Base-by-base conservation (phyloP, 495 filamentous ascomycete genomes). In the Daldinia caldariorum region DNA sequence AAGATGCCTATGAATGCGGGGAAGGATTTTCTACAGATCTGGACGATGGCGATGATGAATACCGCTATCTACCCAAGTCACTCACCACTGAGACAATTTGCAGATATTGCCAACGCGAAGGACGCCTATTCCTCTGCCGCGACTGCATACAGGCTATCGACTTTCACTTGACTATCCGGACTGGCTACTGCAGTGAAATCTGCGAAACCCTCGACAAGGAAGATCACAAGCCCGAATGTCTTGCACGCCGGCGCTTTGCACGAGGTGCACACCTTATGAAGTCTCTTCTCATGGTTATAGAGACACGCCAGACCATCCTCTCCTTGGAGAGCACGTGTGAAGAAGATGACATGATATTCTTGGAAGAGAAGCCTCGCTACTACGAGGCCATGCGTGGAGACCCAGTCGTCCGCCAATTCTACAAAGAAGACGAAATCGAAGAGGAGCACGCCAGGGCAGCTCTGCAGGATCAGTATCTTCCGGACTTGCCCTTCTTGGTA, bases 201-300 rank as follows among this genome's bases (percentile, higher is more conserved):
- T 62, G 60, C 35, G 32, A 31, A 6, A 0, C 13, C 6, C 35
- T 53, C 3, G 47, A 62, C 22, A 3, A 14, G n/a, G 6, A 38
- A 2, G 14, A 38, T 5, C 60, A 62, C 29, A n/a, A 32, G 35
- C 7, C 0, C 2, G 7, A 31, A 16, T 62, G 60, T 22, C 12
- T 12, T 1, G 1, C 1, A 13, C 60, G 47, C 6, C 14, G 32
- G 35, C 60, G 18, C 8, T 54, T 62, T 20, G 35, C 0, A 14
- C 60, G 60, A 62, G 34, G 32, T 6, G 14, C 6, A 14, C 2
- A 5, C 14, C 20, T 62, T 14, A 62, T 37, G 35, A 54, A 34
- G 8, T 3, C 6, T 3, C 3, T 62, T 22, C 22, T 53, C 34
- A 14, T 31, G 20, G 18, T 18, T 1, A 12, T 62, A 20, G 47